Conservation (phyloP, 2,329 filamentous ascomycete genomes). For the Colletotrichum nymphaeae region DNA sequence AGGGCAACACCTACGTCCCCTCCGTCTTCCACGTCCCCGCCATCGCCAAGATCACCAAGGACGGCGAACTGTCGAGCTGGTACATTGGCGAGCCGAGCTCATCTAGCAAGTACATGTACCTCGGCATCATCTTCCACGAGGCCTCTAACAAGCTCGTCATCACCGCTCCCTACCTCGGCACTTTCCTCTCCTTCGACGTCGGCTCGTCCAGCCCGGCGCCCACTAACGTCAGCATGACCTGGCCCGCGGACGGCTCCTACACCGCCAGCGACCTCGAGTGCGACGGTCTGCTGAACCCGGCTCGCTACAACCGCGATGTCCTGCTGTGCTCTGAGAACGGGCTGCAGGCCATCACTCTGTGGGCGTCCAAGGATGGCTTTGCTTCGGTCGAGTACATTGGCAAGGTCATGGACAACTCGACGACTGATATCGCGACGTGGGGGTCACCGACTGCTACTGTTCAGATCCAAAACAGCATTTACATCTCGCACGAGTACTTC, state of each 20-base stretch:
- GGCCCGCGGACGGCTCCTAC: neutral
- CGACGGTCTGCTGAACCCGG: neutral
- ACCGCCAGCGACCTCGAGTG: neutral
- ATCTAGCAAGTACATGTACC: constrained; percentile 7
- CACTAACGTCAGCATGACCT: neutral
- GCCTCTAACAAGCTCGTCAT: constrained; percentile 7
- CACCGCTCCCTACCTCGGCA: neutral
- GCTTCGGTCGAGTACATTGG: neutral
- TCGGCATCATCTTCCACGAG: neutral
- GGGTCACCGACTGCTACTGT: neutral
- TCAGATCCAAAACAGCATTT: neutral
- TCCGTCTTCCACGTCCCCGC: neutral
- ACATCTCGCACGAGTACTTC: neutral
- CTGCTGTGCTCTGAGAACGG: neutral
- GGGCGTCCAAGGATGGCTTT: neutral
- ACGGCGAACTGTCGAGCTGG: constrained; percentile 1
- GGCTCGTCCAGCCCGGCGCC: neutral
- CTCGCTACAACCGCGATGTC: neutral
- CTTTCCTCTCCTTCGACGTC: neutral
- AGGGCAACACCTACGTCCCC: neutral
- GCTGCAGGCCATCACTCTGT: neutral
- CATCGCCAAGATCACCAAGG: neutral
- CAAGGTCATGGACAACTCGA: neutral
- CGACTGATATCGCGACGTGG: neutral
- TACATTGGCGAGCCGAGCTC: constrained; percentile 5